Evolutionary conservation across 345 rosid species (phyloP), one percentile per base, ranked within the genome.

Genomic region (Ceriops decandra): DNA sequence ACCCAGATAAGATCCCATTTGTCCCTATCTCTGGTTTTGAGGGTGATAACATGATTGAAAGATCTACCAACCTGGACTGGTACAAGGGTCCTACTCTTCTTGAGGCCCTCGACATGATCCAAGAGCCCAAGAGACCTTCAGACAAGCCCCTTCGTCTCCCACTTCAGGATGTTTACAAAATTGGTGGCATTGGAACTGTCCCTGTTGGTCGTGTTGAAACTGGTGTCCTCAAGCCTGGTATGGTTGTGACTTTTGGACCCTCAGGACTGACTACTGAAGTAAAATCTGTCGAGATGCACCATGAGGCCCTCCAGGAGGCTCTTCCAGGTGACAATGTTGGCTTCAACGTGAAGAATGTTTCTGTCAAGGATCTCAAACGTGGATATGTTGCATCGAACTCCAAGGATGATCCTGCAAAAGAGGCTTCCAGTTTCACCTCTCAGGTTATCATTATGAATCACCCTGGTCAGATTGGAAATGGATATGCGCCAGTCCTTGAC

Each of bases 101-200:
- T 7, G 90, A 87, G 0, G 87, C 90, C 19, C 92, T 87, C 64
- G 92, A 87, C 87, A 31, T 61, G 85, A 71, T 87, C 63, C 47
- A 62, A 9, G 92, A 87, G 82, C 92, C 97, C 52, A 91, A 89
- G 87, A 89, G 97, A 68, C 96, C 97, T 15, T 47, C 91, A 19
- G 97, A 91, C 88, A 91, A 89, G 85, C 96, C 97, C 31, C 96
- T 91, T 1, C 93, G 93, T 66, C 96, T 88, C 2, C 93, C 96
- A 9, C 96, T 88, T 52, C 93, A 90, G 86, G 93, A 88, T 70
- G 91, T 90, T 20, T 90, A 90, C 90, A 90, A 90, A 85, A 90
- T 90, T 56, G 92, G 96, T 68, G 96, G 92, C 49, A 90, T 87
- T 54, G 92, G 92, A 77, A 87, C 92, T 81, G 96, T 89, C 7